These are phyloP conservation scores for Datisca glomerata DNA, from an alignment of 306 rosid species.

Conservation along the genomic window DNA sequence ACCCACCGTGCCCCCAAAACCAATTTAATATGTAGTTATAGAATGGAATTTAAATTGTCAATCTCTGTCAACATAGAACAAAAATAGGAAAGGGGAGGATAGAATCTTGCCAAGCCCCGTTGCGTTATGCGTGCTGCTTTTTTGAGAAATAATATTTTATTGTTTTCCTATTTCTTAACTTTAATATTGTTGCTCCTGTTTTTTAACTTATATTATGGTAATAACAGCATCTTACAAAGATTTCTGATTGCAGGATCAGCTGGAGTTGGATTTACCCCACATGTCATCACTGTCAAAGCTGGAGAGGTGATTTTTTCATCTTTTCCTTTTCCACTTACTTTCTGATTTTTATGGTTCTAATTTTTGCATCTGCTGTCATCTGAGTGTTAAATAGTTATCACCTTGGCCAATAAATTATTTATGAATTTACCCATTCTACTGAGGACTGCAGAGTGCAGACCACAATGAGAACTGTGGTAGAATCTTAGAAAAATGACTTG, in stretches of 20 bases:
- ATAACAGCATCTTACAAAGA: not conserved
- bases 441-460: not conserved
- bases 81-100: too few species aligned
- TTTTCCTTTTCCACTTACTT: not conserved
- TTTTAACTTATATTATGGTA: not conserved
- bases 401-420: too few species aligned
- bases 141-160: too few species aligned
- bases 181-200: not conserved
- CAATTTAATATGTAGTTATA: too few species aligned
- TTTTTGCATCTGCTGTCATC: slow-evolving; percentile 1
- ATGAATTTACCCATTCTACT: too few species aligned
- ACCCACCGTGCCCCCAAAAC: too few species aligned
- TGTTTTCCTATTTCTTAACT: too few species aligned
- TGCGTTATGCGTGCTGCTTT: too few species aligned
- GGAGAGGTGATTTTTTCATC: slow-evolving; percentile 41
- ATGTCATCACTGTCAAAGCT: slow-evolving; percentile 51
- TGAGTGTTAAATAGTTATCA: too few species aligned
- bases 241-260: slow-evolving; percentile 29
- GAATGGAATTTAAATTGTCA: too few species aligned
- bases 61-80: too few species aligned
- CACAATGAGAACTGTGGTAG: not conserved
- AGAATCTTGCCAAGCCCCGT: too few species aligned
- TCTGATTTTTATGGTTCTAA: not conserved
- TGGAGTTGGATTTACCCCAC: slow-evolving; percentile 33
- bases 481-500: not conserved